Base-by-base conservation (phyloP, 352 stramenopile species). In the Globisporangium paroecandrum region DNA sequence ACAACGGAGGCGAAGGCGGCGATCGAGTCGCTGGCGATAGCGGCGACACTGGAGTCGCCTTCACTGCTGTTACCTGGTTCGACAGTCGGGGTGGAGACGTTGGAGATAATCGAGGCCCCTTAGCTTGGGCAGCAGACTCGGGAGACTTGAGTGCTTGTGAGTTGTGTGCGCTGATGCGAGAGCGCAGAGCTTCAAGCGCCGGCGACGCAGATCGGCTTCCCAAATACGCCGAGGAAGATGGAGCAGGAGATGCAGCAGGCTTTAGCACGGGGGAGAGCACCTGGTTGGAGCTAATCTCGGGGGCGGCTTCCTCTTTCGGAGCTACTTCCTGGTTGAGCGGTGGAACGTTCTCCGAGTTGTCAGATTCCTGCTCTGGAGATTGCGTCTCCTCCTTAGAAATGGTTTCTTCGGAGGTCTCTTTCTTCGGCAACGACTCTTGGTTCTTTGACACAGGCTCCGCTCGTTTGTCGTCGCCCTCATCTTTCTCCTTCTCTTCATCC, bases 121-220 rank as follows among this genome's bases (percentile, higher is more conserved):
- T 55, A 3, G 36, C 27, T n/a, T 6, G 41, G 5, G 15, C 4
- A 1, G 13, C 24, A 43, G 36, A 4, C n/a, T 69, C 64, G 9
- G 64, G 64, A 5, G 29, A 32, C 2, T 51, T 69, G 20, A 63
- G 27, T 38, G 64, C 55, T 18, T 69, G 64, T 10, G 62, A 32
- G n/a, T 55, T 43, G 34, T 41, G 34, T 41, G 64, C 64, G 43
- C 43, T 69, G 55, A 69, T 69, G 7, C 55, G 55, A 12, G 64
- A 69, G 1, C 64, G 64, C 13, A 69, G 55, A 53, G 63, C 64
- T 13, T 41, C 54, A 15, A 53, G 62, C 9, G 56, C 56, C 10
- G 56, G 9, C 24, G 58, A 64, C 34, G 41, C 9, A 29, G 55
- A 34, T 24, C 64, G 64, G 36, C 64, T 69, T 22, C 55, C 55